A percentile compares a stretch with the other conserved stretches of the same genome.
phyloP scores from a whole-genome alignment of 2,329 filamentous ascomycete genomes.

The Alternaria conjuncta region DNA sequence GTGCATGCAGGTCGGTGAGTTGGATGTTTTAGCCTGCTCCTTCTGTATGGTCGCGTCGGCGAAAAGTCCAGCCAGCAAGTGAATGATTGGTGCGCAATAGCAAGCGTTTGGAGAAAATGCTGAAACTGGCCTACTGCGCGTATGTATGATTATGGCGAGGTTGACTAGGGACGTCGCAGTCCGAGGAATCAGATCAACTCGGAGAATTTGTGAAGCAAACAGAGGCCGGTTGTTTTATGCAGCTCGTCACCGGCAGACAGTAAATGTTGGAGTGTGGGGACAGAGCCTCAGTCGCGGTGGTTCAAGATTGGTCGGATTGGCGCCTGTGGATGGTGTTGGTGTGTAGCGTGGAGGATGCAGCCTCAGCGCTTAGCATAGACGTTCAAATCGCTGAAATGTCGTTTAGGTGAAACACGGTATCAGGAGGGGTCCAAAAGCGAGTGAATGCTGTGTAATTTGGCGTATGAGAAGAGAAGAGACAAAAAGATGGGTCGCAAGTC shows the following conservation, averaged over 20 bases:
- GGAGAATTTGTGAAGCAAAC: conserved; percentile 25
- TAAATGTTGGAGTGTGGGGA: conserved; percentile 17
- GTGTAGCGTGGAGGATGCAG: conserved; percentile 31
- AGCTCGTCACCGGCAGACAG: conserved; percentile 19
- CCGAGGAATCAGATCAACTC: conserved; percentile 19
- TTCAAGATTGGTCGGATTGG: conserved; percentile 43
- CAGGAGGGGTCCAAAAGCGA: conserved; percentile 30
- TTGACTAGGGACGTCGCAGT: conserved; percentile 35
- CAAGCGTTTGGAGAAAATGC: conserved; percentile 28
- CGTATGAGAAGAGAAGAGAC: conserved; percentile 21
- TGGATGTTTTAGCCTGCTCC: conserved; percentile 32
- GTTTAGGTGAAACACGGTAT: conserved; percentile 39
- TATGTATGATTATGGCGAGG: conserved; percentile 37
- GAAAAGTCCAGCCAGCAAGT: conserved; percentile 20
- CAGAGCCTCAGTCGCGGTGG: conserved; percentile 18
- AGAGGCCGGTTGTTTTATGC: conserved; percentile 30
- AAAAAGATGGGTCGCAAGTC: conserved; percentile 20
- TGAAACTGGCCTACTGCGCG: conserved; percentile 37
- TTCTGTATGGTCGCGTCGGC: conserved; percentile 29
- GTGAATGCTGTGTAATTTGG: conserved; percentile 28
- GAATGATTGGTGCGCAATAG: conserved; percentile 28
- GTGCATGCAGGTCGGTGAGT: conserved; percentile 30
- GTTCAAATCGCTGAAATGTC: conserved; percentile 34
- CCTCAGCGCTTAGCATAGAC: conserved; percentile 43
- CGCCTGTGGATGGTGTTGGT: conserved; percentile 33